A percentile compares a stretch with the other conserved stretches of the same genome.
Evolutionary conservation across 129 eudicot species (phyloP).

Genomic region (Helichrysum umbraculigerum): DNA sequence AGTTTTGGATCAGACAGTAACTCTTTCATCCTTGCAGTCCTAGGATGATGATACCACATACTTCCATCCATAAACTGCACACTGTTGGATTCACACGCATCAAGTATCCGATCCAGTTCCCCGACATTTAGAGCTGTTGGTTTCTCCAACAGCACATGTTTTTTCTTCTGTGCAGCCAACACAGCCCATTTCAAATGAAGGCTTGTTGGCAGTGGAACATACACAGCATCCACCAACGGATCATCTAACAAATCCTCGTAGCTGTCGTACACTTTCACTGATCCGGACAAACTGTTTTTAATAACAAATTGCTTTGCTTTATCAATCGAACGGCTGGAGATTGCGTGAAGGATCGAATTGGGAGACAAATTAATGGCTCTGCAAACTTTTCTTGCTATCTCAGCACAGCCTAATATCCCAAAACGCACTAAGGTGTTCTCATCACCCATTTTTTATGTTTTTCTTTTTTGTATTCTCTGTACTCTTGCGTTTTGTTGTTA

Average conservation of each 20-base stretch:
- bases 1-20: conserved; percentile 43
- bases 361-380: conserved; percentile 71
- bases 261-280: conserved; percentile 53
- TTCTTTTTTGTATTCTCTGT: conserved; percentile 5
- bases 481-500: conserved; percentile 12
- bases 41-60: conserved; percentile 96
- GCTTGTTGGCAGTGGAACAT: conserved; percentile 81
- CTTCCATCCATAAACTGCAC: conserved; percentile 93
- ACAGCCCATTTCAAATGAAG: conserved; percentile 80
- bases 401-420: conserved; percentile 78
- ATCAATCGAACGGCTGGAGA: conserved; percentile 70
- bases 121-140: conserved; percentile 66
- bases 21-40: conserved; percentile 71
- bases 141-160: conserved; percentile 82
- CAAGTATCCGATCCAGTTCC: conserved; percentile 67
- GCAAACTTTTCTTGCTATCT: conserved; percentile 66
- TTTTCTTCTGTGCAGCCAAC: conserved; percentile 66
- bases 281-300: conserved; percentile 38
- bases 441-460: conserved; percentile 36
- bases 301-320: conserved; percentile 58
- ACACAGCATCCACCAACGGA: conserved; percentile 67
- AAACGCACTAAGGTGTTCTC: conserved; percentile 43
- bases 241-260: conserved; percentile 63
- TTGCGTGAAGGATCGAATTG: conserved; percentile 55
- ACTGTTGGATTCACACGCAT: conserved; percentile 57